phyloP scores from a whole-genome alignment of 768 basidiomycete genomes.

The Boletus speciosus region DNA sequence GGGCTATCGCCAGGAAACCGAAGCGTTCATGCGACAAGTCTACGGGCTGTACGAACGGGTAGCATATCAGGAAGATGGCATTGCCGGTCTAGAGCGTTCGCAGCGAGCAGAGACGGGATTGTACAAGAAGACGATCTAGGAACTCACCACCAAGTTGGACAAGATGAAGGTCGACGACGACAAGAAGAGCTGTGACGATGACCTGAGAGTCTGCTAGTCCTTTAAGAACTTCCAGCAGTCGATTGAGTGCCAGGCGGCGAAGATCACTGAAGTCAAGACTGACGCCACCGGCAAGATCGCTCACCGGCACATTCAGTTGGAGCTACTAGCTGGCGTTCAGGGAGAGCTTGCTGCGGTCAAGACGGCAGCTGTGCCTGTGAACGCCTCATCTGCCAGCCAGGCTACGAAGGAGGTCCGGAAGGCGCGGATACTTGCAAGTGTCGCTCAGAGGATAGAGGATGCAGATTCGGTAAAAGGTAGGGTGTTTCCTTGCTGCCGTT shows the following conservation, averaged over 20 bases:
- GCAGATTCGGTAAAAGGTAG: conserved; percentile 7
- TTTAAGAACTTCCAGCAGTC: not conserved
- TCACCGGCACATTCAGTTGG: conserved; percentile 3
- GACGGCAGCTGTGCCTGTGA: not conserved
- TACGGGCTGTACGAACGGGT: conserved; percentile 1
- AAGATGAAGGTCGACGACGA: not conserved
- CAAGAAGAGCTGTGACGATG: conserved; percentile 1
- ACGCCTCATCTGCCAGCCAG: not conserved
- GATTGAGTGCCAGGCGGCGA: conserved; percentile 5
- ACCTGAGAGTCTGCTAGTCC: not conserved
- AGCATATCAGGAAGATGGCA: conserved; percentile 9
- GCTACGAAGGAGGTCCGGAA: not conserved
- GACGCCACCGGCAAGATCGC: conserved; percentile 11
- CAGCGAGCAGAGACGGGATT: not conserved
- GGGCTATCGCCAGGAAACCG: not conserved
- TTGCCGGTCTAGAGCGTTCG: not conserved
- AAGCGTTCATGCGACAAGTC: conserved; percentile 2
- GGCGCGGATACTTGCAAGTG: too few species aligned
- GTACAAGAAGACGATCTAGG: conserved; percentile 1
- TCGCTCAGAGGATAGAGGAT: not conserved
- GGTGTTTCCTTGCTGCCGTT: not conserved
- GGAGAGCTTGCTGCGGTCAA: conserved; percentile 6
- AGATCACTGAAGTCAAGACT: conserved; percentile 6
- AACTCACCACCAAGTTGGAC: conserved; percentile 9
- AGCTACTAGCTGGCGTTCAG: not conserved